A percentile compares a stretch with the other conserved stretches of the same genome.
These are phyloP conservation scores for Venturia nashicola DNA, from an alignment of 2,329 filamentous ascomycete genomes.

Conservation along the genomic window DNA sequence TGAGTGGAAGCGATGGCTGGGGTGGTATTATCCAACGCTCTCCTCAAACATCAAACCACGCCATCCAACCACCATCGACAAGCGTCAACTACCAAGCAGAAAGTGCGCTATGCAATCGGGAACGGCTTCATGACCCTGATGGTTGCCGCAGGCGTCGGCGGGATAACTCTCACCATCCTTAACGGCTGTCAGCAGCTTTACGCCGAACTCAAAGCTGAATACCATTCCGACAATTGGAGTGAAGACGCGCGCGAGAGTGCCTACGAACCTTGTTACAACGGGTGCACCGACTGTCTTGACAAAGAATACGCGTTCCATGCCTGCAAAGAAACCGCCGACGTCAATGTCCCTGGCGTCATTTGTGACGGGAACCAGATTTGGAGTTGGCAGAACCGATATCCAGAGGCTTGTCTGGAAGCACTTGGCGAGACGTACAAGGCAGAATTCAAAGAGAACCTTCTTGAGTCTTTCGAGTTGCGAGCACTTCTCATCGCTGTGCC, in stretches of 20 bases:
- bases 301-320: background rate
- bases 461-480: background rate
- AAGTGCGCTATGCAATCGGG: background rate
- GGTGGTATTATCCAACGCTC: conserved; percentile 59
- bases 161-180: background rate
- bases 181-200: background rate
- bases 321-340: conserved; percentile 1
- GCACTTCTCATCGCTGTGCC: background rate
- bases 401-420: conserved; percentile 5
- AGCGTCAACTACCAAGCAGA: background rate
- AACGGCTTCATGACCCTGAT: background rate
- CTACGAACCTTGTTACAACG: conserved; percentile 8
- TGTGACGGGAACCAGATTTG: conserved; percentile 9
- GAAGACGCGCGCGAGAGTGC: background rate
- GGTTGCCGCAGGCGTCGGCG: background rate
- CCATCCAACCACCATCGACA: background rate
- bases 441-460: background rate
- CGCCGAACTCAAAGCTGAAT: background rate
- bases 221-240: background rate
- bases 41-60: background rate
- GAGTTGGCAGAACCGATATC: conserved; percentile 9
- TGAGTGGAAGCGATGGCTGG: conserved; percentile 65
- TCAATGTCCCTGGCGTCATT: conserved; percentile 2
- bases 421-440: conserved; percentile 1
- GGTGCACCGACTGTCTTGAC: conserved; percentile 7